Evolutionary conservation across 371 early-diverging fungal genomes (phyloP), one percentile per base, ranked within the genome.

Genomic region (Sporodiniella umbellata): DNA sequence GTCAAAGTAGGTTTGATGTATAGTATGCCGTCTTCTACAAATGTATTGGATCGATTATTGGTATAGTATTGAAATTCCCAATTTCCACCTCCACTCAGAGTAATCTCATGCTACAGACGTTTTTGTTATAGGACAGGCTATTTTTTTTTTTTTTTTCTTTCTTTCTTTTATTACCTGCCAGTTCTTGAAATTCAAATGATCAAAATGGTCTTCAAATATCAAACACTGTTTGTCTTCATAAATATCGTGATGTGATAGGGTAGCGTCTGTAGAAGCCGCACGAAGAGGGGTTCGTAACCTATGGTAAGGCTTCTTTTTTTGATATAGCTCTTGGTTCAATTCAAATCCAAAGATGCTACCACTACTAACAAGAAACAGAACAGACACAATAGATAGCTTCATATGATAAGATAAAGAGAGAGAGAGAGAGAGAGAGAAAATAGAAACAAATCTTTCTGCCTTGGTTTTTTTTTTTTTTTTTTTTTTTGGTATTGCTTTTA

Each of bases 1-100:
- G 87, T 86, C 42, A 84, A 67, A 6, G 83, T 84, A 3, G 89
- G 89, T 8, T 75, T 70, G 47, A 88, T 68, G 50, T 86, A 81
- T 11, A 88, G 68, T 22, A 80, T 53, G 18, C 87, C 87, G 42
- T 86, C 69, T 21, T 75, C 68, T 12, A 84, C 83, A 57, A 75
- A 88, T 11, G 84, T 79, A 49, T 84, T 85, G 52, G 78, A 75
- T 46, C 80, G 62, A 58, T 81, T 84, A 53, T 81, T 80, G 44
- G 74, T 73, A 51, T 79, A 83, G 54, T 65, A 70, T 30, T 84
- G 78, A 22, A 81, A 79, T 51, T 84, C 84, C 62, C 69, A 78
- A 45, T 79, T 81, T 8, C 77, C 72, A 50, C 81, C 82, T 54
- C 77, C 80, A 51, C 74, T 70, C 21, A 78, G 14, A 6, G 75